phyloP scores from a whole-genome alignment of 768 basidiomycete genomes.

The Postia placenta region DNA sequence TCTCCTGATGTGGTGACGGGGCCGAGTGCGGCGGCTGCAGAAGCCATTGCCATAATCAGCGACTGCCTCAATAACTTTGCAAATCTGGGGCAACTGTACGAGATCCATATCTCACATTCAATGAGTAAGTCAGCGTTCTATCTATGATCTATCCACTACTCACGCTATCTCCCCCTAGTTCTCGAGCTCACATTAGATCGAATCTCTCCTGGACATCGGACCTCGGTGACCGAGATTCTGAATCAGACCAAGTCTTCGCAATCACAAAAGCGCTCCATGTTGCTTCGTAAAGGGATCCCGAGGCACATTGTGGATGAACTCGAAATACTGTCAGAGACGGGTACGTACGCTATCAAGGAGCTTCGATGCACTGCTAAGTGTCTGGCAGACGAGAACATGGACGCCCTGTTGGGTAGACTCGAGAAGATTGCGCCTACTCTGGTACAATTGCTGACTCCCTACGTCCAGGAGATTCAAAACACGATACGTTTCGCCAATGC shows the following conservation, averaged over 20 bases:
- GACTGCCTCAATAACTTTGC: constrained; percentile 69
- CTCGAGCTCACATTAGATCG: constrained; percentile 57
- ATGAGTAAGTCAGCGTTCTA: constrained; percentile 42
- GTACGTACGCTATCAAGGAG: constrained; percentile 37
- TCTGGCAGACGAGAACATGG: constrained; percentile 55
- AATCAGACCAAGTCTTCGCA: constrained; percentile 57
- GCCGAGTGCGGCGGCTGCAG: constrained; percentile 65
- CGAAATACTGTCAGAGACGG: constrained; percentile 59
- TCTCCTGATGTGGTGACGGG: constrained; percentile 63
- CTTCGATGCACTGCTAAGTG: neutral
- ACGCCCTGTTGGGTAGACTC: constrained; percentile 45
- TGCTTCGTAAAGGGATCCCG: constrained; percentile 65
- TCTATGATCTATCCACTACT: neutral
- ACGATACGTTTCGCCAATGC: constrained; percentile 53
- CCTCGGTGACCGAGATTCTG: constrained; percentile 58
- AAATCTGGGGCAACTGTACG: constrained; percentile 58
- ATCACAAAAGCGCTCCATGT: constrained; percentile 61
- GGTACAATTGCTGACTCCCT: constrained; percentile 39
- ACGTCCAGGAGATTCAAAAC: constrained; percentile 56
- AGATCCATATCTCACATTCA: constrained; percentile 76
- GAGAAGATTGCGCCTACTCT: constrained; percentile 57
- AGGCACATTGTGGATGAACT: constrained; percentile 68
- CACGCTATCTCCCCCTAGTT: constrained; percentile 38
- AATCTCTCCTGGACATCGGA: constrained; percentile 50
- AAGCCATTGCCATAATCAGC: constrained; percentile 63